Evolutionary conservation across 805 yeast species (phyloP).

Genomic region (Jamesozyma jinghongensis): DNA sequence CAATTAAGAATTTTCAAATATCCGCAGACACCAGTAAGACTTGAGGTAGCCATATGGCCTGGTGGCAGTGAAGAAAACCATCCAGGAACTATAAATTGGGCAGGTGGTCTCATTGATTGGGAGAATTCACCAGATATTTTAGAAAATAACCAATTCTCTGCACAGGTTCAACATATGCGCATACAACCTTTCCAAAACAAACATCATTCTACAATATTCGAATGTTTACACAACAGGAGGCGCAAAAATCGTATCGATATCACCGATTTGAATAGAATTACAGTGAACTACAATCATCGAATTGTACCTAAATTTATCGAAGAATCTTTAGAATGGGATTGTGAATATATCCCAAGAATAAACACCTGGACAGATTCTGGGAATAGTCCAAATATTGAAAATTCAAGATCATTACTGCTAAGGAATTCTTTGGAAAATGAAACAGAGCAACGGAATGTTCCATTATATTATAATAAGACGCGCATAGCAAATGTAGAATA

Average conservation of each 20-base stretch:
- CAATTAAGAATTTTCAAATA: constrained; percentile 44
- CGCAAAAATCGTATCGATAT: background rate
- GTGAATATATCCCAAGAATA: constrained; percentile 12
- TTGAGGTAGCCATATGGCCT: constrained; percentile 75
- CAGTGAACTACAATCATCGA: constrained; percentile 5
- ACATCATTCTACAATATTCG: constrained; percentile 9
- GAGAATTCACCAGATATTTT: constrained; percentile 54
- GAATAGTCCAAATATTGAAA: background rate
- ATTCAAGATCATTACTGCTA: background rate
- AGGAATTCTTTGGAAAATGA: background rate
- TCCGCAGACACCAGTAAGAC: constrained; percentile 70
- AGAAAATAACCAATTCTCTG: constrained; percentile 67
- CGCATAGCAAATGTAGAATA: no score
- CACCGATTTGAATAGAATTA: constrained; percentile 4
- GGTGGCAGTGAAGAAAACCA: constrained; percentile 50
- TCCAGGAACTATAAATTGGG: constrained; percentile 69
- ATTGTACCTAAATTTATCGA: constrained; percentile 5
- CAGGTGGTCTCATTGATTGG: constrained; percentile 88
- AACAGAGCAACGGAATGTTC: no score
- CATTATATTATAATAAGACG: no score
- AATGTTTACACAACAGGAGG: constrained; percentile 6
- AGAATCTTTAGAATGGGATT: constrained; percentile 12
- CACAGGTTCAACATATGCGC: constrained; percentile 45
- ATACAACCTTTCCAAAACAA: constrained; percentile 51
- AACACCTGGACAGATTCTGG: constrained; percentile 1